Base-by-base conservation (phyloP, 805 yeast genomes). In the Wickerhamiella musiphila region DNA sequence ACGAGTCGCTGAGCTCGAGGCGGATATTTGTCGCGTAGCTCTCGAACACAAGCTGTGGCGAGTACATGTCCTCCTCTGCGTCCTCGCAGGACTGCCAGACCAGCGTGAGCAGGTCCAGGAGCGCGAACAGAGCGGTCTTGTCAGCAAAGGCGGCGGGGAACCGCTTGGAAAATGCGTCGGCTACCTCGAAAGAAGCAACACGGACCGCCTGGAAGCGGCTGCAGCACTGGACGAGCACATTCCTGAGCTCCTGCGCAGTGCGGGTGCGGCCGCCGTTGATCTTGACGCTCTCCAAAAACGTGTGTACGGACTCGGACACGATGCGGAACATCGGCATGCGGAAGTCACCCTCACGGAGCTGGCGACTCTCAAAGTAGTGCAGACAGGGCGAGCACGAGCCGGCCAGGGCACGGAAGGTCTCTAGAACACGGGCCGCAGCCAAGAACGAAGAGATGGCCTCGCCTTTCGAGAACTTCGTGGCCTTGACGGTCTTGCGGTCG, bases 281-380 rank as follows among this genome's bases (percentile, higher is more conserved):
- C 65, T 31, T 58, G n/a, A 73, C 59, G 13, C 64, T 50, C 18
- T 54, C 52, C 26, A 74, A 60, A 45, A 64, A 83, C 41, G 67
- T 71, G 24, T 64, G 62, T 18, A 70, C 65, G 32, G 77, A 62
- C 30, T 67, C 61, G 38, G 61, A 62, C 0, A 86, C 69, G 36
- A 86, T 66, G 4, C 65, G 63, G 0, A 74, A 74, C 51, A 84
- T 66, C 36, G 66, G 70, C 39, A 66, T 73, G 34, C 74, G 78
- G 10, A 82, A 66, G 7, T 74, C 79, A 23, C 72, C 65, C 16
- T 66, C 67, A 23, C 65, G 61, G 40, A 81, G 62, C 0, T 92
- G 75, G 2, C 94, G 90, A 48, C 90, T 96, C 1, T 90, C 77
- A 43, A 77, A 75, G 54, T 90, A 90, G 24, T 65, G 63, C 33